Evolutionary conservation across 345 rosid species (phyloP), one percentile per base, ranked within the genome.

Genomic region (Moricandia moricandioides): DNA sequence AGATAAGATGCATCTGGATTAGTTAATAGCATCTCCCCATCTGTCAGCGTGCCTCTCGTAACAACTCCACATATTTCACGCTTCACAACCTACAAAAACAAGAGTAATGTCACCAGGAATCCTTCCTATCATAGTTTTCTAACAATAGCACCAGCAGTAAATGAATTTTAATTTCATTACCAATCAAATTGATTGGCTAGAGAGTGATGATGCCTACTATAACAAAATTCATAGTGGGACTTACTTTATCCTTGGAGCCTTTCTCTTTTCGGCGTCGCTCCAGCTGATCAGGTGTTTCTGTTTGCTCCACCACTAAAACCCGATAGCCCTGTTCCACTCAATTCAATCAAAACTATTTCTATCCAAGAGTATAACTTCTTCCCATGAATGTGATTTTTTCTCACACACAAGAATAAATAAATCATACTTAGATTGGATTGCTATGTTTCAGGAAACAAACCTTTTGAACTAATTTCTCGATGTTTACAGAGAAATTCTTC

Each of bases 251-350:
- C 76, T 88, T 92, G 72, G 92, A 85, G 72, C 99, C 97, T 75
- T 85, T 85, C 75, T 88, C 96, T 79, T 84, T 92, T 72, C 96
- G 92, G 35, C 98, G 99, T 77, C 79, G 82, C 80, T 92, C 99
- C 79, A 95, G 83, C 79, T 92, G 99, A 79, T 89, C 94, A 73
- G 99, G 98, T 72, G 97, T 95, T 87, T 95, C 98, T 26, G 98
- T 95, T 85, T 92, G 99, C 85, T 95, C 99, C 55, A 90, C 85
- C 7, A 90, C 97, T 71, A 95, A 94, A 85, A 95, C 97, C 79
- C 98, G 89, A 85, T 89, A 89, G 40, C 98, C 97, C 99, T 95
- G 92, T 73, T 81, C 62, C 24, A 64, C 14, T 78, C 79, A 63
- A 39, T 61, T 27, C 77, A 80, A 54, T 80, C 45, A 64, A 52